Evolutionary conservation across 352 stramenopile species (phyloP), one percentile per base, ranked within the genome.

Genomic region (Globisporangium iwayamae): DNA sequence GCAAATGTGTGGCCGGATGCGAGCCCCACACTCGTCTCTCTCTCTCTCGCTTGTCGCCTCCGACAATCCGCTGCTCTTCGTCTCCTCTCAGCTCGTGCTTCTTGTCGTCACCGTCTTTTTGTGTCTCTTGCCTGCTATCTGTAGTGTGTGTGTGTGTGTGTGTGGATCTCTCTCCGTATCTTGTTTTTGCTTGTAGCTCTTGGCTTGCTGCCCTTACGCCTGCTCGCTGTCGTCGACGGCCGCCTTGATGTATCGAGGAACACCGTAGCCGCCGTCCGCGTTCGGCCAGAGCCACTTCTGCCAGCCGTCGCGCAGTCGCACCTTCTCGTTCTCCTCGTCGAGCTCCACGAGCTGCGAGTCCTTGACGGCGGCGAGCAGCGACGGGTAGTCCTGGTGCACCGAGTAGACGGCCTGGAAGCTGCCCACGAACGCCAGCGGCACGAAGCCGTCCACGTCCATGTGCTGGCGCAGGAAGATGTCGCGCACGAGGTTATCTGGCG

Each of bases 221-320:
- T 66, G 57, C 34, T 58, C 59, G n/a, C 65, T 65, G 18, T 79
- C 74, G 9, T 66, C 70, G 11, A 81, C 77, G 28, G 68, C 63
- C 6, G 87, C 63, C 78, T 97, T 97, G 70, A 97, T 84, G 79
- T 96, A 97, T 46, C 79, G 75, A 38, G 87, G 84, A n/a, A 96
- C 85, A 34, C 90, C 90, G 66, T 86, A 91, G 58, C 81, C 77
- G 66, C 90, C 90, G n/a, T 93, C 78, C 39, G 73, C 76, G 65
- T 96, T 96, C 8, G 90, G 90, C 77, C 90, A 95, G 50, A 97
- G 76, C 90, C 90, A 97, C 77, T 87, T 83, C 59, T 93, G 65
- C 90, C 90, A 97, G 60, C 78, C 87, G 20, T 93, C 64, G 47
- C 85, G 86, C 66, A 95, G 73, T 54, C 90, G 86, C 46, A 97